Base-by-base conservation (phyloP, 257 asterid genomes). In the Ehretia macrophylla region DNA sequence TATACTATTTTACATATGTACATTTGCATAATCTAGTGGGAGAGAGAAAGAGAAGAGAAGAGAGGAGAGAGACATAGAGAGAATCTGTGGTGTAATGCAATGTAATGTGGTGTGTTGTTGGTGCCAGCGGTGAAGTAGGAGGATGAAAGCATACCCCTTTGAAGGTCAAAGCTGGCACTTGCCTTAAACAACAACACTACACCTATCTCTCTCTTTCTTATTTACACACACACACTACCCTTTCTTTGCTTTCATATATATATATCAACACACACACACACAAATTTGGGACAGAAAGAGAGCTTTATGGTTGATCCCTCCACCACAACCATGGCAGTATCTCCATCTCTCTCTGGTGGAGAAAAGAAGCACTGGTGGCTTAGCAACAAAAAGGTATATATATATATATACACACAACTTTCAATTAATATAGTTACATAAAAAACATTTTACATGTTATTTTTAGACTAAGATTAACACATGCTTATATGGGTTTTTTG, bases 331-430 rank as follows among this genome's bases (percentile, higher is more conserved):
- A 86, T 89, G 97, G 83, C 99, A 42, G 81, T 60, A 18, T 67
- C 92, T 57, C 80, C 85, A 32, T 67, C 78, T 38, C 69, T 60
- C 62, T 48, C 83, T 64, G 78, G 66, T 17, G 83, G 71, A 22
- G 89, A 90, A 65, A 84, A 65, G 83, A 89, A 80, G 59, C 96
- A 83, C 76, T 93, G 99, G 99, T 93, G 99, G 99, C 82, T 86
- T 60, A 85, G 83, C 64, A 90, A 87, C 63, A 81, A 62, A 57
- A 89, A 77, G 97, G 99, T 93, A n/a, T n/a, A n/a, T n/a, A n/a
- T n/a, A n/a, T n/a, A n/a, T n/a, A n/a, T n/a, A n/a, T n/a, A 66
- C 11, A 0, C 8, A 12, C 12, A 1, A 5, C n/a, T 4, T 38
- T 0, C 20, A 49, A 5, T 14, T 5, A 2, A 45, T 44, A 18